Conservation (phyloP, 176 grass and related monocot genomes). For the Bolboschoenus planiculmis region DNA sequence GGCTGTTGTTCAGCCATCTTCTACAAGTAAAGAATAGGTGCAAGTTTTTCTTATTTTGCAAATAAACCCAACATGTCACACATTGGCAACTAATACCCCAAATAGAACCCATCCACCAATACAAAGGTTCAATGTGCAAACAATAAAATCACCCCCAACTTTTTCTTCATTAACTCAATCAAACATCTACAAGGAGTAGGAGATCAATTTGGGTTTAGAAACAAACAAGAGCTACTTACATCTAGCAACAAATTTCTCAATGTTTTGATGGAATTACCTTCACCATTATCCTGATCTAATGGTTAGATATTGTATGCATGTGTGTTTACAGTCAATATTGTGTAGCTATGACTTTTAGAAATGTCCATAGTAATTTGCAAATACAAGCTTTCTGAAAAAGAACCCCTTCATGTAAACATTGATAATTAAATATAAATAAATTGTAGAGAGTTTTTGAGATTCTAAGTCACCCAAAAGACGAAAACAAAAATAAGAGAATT, state of each 20-base stretch:
- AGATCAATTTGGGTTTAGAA: not conserved
- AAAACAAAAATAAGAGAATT: constrained; percentile 13
- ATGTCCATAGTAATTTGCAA: not conserved
- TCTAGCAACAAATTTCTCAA: not conserved
- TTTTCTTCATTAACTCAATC: not conserved
- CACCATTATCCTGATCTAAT: not conserved
- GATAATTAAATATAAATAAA: not conserved
- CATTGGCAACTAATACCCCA: not conserved
- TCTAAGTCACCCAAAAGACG: not conserved
- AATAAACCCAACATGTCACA: not conserved
- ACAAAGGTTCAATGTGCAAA: too few relatives aligned
- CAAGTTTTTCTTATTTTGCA: not conserved
- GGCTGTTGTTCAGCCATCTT: not conserved
- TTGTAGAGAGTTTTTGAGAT: not conserved
- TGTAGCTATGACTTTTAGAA: not conserved
- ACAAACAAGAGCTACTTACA: not conserved
- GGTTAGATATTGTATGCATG: not conserved
- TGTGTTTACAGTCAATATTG: not conserved
- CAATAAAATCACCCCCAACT: too few relatives aligned
- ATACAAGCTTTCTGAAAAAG: not conserved
- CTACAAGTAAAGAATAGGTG: not conserved
- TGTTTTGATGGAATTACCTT: not conserved
- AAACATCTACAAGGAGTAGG: not conserved
- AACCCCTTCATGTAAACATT: not conserved
- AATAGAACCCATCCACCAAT: too few relatives aligned